These are phyloP conservation scores for Aureobasidium sp. DNA, from an alignment of 2,329 filamentous ascomycete genomes.

Conservation along the genomic window DNA sequence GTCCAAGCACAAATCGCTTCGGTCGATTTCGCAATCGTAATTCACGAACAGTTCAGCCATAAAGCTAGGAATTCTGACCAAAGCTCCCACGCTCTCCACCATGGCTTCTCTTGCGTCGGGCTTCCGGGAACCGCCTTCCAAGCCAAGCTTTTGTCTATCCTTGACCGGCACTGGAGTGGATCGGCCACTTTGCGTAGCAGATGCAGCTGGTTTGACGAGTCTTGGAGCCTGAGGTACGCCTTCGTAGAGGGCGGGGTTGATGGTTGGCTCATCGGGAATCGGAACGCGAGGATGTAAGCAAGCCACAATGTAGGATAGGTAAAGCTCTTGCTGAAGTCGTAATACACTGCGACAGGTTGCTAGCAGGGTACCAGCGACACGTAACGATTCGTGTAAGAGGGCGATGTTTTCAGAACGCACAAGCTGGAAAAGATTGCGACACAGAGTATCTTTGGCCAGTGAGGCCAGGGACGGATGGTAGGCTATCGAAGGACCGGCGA, in stretches of 20 bases:
- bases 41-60: slow-evolving; percentile 96
- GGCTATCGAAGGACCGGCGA: slow-evolving; percentile 90
- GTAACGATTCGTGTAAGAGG: slow-evolving; percentile 84
- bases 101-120: slow-evolving; percentile 96
- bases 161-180: slow-evolving; percentile 86
- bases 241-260: slow-evolving; percentile 85
- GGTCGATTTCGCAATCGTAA: slow-evolving; percentile 92
- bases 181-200: slow-evolving; percentile 69
- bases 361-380: slow-evolving; percentile 83
- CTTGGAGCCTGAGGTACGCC: slow-evolving; percentile 90
- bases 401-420: slow-evolving; percentile 95
- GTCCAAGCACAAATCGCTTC: slow-evolving; percentile 88
- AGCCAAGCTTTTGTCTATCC: slow-evolving; percentile 82
- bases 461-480: slow-evolving; percentile 81
- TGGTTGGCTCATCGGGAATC: slow-evolving; percentile 82
- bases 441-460: slow-evolving; percentile 87
- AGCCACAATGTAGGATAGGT: slow-evolving; percentile 86
- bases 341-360: slow-evolving; percentile 85
- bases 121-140: slow-evolving; percentile 86
- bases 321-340: slow-evolving; percentile 94
- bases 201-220: slow-evolving; percentile 69
- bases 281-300: slow-evolving; percentile 92
- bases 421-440: slow-evolving; percentile 90
- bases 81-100: slow-evolving; percentile 90
- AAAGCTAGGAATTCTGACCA: slow-evolving; percentile 88